phyloP scores from a whole-genome alignment of 164 flowering plant species.

The Tetrastigma voinierianum region DNA sequence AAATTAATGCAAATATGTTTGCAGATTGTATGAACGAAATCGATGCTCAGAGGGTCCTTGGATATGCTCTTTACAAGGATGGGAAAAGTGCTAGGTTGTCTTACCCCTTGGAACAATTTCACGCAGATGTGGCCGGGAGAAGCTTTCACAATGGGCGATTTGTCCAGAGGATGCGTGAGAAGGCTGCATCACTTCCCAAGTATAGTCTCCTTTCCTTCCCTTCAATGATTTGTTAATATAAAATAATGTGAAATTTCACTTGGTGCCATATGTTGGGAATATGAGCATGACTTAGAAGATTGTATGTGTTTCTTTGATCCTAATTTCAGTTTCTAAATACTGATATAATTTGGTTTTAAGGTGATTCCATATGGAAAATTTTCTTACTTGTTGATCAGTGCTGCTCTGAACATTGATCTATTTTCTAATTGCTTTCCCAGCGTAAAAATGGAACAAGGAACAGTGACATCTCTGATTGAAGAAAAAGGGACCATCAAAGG shows the following conservation, averaged over 20 bases:
- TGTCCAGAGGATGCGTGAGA: constrained; percentile 37
- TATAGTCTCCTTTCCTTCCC: constrained; percentile 8
- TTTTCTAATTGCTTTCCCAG: constrained; percentile 15
- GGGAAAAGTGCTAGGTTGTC: constrained; percentile 30
- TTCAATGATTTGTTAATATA: not conserved
- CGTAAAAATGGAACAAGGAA: constrained; percentile 45
- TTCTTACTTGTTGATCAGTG: no score
- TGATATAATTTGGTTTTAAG: no score
- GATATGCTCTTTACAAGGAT: constrained; percentile 40
- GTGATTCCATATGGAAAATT: no score
- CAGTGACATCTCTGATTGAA: constrained; percentile 42
- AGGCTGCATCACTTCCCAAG: constrained; percentile 44
- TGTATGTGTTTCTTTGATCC: no score
- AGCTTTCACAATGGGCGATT: constrained; percentile 49
- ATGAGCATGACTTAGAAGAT: no score
- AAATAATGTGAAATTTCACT: not conserved
- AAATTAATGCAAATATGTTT: not conserved
- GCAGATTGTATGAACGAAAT: constrained; percentile 39
- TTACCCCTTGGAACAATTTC: constrained; percentile 29
- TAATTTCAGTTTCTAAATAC: no score
- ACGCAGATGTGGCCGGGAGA: constrained; percentile 36
- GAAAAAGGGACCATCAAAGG: constrained; percentile 40
- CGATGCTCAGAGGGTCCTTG: constrained; percentile 40
- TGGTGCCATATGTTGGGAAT: no score
- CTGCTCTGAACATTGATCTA: not conserved